Conservation (phyloP, 108 stramenopile species). For the Pseudonitzschia multiseries region DNA sequence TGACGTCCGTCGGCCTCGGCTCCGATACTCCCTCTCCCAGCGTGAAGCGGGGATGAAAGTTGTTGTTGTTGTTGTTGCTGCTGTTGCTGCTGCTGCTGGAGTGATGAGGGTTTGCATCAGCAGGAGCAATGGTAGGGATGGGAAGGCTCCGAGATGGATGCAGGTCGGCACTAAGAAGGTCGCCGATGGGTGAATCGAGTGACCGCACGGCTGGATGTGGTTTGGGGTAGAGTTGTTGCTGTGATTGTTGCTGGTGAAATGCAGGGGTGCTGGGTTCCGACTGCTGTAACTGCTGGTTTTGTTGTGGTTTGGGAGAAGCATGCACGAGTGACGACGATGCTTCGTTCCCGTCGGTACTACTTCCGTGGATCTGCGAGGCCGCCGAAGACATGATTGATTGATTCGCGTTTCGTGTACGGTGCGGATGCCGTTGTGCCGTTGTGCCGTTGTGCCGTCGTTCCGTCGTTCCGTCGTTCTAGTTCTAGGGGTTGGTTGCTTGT, state of each 20-base stretch:
- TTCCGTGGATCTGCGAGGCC: neutral
- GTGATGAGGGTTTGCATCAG: too few relatives aligned
- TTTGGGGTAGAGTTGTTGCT: neutral
- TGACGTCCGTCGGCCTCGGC: constrained; percentile 32
- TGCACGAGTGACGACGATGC: neutral
- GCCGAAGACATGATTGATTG: neutral
- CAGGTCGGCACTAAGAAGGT: too few relatives aligned
- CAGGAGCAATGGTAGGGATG: too few relatives aligned
- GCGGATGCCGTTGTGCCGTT: too few relatives aligned
- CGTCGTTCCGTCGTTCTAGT: too few relatives aligned
- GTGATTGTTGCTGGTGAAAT: neutral
- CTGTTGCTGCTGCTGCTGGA: neutral
- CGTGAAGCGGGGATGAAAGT: neutral
- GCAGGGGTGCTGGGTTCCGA: neutral
- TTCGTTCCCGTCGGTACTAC: neutral
- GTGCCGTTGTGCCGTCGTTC: too few relatives aligned
- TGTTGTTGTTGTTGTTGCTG: neutral
- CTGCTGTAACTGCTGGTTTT: too few relatives aligned
- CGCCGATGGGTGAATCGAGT: neutral
- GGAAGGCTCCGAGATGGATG: too few relatives aligned
- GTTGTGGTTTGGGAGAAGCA: neutral
- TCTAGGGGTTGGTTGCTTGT: too few relatives aligned
- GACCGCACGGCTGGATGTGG: neutral
- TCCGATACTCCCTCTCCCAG: constrained; percentile 9
- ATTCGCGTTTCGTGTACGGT: neutral